phyloP scores from a whole-genome alignment of 306 rosid species.

The Potentilla sterilis region DNA sequence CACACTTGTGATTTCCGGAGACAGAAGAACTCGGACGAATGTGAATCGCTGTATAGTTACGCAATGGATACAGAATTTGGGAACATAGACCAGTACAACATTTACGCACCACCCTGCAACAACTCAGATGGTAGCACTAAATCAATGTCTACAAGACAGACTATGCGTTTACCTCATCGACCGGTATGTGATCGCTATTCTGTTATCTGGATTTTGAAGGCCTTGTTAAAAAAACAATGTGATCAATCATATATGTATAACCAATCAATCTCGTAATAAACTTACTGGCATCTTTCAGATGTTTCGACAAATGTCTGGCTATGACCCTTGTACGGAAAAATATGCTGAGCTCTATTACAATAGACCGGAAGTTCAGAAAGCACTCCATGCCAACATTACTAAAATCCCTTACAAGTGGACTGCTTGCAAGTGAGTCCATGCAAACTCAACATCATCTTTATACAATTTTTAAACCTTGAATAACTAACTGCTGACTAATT shows the following conservation, averaged over 20 bases:
- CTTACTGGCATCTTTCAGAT: slow-evolving; percentile 29
- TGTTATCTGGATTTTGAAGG: background rate
- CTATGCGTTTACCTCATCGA: slow-evolving; percentile 76
- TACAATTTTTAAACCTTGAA: background rate
- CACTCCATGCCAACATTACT: slow-evolving; percentile 85
- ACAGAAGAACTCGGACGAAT: slow-evolving; percentile 77
- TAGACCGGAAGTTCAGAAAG: slow-evolving; percentile 84
- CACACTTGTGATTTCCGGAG: slow-evolving; percentile 72
- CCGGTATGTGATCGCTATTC: slow-evolving; percentile 30
- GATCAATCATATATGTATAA: background rate
- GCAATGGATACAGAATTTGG: slow-evolving; percentile 97
- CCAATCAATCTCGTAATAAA: background rate
- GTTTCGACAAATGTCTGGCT: slow-evolving; percentile 59
- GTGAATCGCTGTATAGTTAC: slow-evolving; percentile 74
- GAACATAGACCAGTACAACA: slow-evolving; percentile 93
- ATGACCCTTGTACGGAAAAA: slow-evolving; percentile 94
- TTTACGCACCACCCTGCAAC: slow-evolving; percentile 91
- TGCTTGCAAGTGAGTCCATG: slow-evolving; percentile 71
- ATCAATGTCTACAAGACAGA: slow-evolving; percentile 19
- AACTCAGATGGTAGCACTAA: slow-evolving; percentile 57
- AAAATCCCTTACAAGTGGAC: slow-evolving; percentile 88
- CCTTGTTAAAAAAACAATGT: background rate
- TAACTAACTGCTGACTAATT: background rate
- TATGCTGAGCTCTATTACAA: slow-evolving; percentile 91
- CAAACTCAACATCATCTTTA: background rate